Percentiles rank a stretch among this genome's conserved stretches.
These are phyloP conservation scores for Hyphopichia homilentoma DNA, from an alignment of 805 yeast genomes.

Conservation along the genomic window DNA sequence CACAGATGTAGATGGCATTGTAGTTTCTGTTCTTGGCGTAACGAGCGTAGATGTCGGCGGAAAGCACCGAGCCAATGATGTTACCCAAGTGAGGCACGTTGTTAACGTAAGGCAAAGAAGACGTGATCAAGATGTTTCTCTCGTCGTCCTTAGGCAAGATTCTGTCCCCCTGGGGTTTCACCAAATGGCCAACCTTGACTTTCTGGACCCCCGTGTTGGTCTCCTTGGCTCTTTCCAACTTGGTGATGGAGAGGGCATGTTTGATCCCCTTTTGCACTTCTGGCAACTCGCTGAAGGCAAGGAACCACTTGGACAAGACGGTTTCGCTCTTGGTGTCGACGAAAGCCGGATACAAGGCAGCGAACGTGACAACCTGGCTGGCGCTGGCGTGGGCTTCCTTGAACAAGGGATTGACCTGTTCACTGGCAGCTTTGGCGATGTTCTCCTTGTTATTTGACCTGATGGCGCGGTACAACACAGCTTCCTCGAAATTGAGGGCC, in stretches of 20 bases:
- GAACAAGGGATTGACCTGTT: conserved; percentile 9
- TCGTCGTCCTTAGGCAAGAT: conserved; percentile 62
- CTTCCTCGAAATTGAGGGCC: conserved; percentile 42
- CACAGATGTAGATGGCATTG: conserved; percentile 85
- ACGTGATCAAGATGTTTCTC: conserved; percentile 83
- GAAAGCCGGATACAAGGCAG: conserved; percentile 49
- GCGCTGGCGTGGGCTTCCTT: conserved; percentile 24
- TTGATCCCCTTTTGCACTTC: conserved; percentile 44
- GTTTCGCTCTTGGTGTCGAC: conserved; percentile 17
- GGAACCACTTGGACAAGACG: conserved; percentile 34
- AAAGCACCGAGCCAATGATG: conserved; percentile 89
- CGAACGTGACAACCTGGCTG: conserved; percentile 55
- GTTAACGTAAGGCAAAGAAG: conserved; percentile 97
- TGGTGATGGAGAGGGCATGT: conserved; percentile 44
- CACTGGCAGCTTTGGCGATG: conserved; percentile 11
- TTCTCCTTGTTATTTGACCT: conserved; percentile 29
- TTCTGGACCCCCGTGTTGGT: conserved; percentile 37
- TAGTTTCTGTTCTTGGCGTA: conserved; percentile 85
- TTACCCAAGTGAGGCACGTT: conserved; percentile 98
- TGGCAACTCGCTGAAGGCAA: conserved; percentile 32
- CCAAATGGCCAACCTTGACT: conserved; percentile 27
- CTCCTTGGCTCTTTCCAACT: conserved; percentile 37
- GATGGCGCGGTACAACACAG: conserved; percentile 37
- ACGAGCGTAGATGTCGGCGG: conserved; percentile 92
- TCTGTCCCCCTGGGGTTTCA: conserved; percentile 23